Evolutionary conservation across 441 rosid species (phyloP), one percentile per base, ranked within the genome.

Genomic region (Syzygium syzygioides): DNA sequence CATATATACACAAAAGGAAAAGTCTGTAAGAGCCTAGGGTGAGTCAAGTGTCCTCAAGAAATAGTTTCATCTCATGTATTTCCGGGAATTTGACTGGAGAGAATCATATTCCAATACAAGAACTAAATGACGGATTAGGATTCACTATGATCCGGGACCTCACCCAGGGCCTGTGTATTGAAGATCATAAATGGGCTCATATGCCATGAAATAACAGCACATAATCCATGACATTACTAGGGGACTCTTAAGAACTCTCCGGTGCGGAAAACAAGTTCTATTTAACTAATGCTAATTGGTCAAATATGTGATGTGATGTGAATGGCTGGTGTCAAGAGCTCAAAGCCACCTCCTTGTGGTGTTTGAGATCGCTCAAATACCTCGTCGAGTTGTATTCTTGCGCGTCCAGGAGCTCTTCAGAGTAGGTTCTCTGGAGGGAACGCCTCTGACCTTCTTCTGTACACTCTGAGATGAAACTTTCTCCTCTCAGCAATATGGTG

Each of bases 341-440:
- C 89, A 96, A 89, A 88, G 97, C 99, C 88, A 96, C 79, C 91
- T 97, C 95, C 79, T 91, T 92, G 87, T 93, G 91, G 59, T 93
- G 95, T 88, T 92, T 93, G 66, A 96, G 91, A 90, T 95, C 94
- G 85, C 91, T 91, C 79, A 96, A 88, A 87, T 93, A 85, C 93
- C 94, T 96, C 0, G 98, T 97, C 6, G 97, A 93, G 92, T 97
- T 96, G 92, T 96, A 96, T 59, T 97, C 99, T 90, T 94, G 95
- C 1, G 88, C 93, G 28, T 96, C 97, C 50, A 94, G 85, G 60
- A 88, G 89, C 89, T 96, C 99, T 88, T 96, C 95, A 0, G 98
- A 96, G 92, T 93, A 96, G 18, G 96, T 96, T 90, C 99, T 91
- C 62, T 92, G 95, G 80, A 92, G 71, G 56, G 91, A 68, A 20